phyloP scores from a whole-genome alignment of 2,329 filamentous ascomycete genomes.

The Paraphaeosphaeria minitans region DNA sequence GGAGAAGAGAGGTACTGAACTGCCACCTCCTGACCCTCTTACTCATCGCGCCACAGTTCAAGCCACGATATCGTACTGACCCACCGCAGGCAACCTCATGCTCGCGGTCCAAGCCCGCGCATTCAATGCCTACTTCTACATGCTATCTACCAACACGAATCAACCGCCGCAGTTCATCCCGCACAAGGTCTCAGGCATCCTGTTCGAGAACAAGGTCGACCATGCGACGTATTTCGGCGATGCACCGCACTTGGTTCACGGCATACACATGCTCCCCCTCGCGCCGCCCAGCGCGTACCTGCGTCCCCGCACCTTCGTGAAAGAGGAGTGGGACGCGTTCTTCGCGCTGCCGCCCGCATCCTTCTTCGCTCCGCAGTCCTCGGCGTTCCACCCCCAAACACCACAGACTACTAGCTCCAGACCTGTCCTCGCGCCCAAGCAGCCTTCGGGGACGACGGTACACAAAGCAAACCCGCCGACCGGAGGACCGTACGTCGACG shows the following conservation, averaged over 20 bases:
- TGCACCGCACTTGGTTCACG: slow-evolving; percentile 67
- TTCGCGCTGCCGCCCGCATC: slow-evolving; percentile 57
- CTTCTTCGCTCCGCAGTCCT: too few species aligned
- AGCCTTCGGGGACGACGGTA: background rate
- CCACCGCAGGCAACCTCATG: slow-evolving; percentile 71
- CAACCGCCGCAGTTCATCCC: slow-evolving; percentile 78
- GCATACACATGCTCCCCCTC: slow-evolving; percentile 84
- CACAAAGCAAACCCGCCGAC: background rate
- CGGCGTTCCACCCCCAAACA: background rate
- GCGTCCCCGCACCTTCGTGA: slow-evolving; percentile 71
- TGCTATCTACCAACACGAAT: slow-evolving; percentile 69
- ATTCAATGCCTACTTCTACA: slow-evolving; percentile 81
- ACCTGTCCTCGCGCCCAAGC: background rate
- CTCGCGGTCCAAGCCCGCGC: slow-evolving; percentile 76
- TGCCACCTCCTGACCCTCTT: background rate
- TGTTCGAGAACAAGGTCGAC: slow-evolving; percentile 96
- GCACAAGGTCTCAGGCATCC: slow-evolving; percentile 72
- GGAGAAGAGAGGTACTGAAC: slow-evolving; percentile 65
- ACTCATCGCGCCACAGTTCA: background rate
- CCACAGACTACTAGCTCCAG: background rate
- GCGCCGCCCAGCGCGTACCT: slow-evolving; percentile 70
- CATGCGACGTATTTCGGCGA: slow-evolving; percentile 80
- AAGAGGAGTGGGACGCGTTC: slow-evolving; percentile 68
- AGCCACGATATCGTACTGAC: background rate
- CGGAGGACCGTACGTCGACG: slow-evolving; percentile 54